Percentiles rank a stretch among this genome's conserved stretches.
Conservation (phyloP, 306 rosid genomes). For the Canavalia ensiformis region DNA sequence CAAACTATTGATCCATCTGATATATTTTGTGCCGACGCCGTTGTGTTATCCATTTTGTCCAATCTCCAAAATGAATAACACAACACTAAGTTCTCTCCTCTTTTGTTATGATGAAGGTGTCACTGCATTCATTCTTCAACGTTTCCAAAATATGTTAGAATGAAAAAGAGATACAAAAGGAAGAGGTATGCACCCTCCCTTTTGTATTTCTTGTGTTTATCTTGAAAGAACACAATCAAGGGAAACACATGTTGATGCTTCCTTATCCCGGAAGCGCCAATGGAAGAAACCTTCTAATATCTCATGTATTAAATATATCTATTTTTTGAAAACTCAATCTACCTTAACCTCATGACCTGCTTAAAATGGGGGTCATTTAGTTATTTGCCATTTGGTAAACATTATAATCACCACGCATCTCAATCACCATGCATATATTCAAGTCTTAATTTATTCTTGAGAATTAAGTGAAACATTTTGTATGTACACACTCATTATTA, state of each 20-base stretch:
- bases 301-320: neutral
- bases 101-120: neutral
- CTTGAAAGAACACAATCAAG: neutral
- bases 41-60: conserved; percentile 14
- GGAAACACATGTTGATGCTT: neutral
- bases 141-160: neutral
- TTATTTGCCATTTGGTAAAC: neutral
- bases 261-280: neutral
- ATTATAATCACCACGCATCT: neutral
- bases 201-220: neutral
- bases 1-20: conserved; percentile 62
- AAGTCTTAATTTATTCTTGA: no score
- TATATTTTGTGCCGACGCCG: neutral
- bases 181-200: neutral
- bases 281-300: neutral
- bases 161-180: neutral
- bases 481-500: no score
- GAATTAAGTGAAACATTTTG: no score
- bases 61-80: conserved; percentile 1
- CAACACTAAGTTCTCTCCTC: neutral
- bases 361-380: neutral
- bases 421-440: neutral
- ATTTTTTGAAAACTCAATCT: conserved; percentile 18
- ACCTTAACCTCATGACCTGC: neutral
- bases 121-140: no score